These are phyloP conservation scores for Saururus chinensis DNA, from an alignment of 164 flowering plant genomes.

Conservation along the genomic window DNA sequence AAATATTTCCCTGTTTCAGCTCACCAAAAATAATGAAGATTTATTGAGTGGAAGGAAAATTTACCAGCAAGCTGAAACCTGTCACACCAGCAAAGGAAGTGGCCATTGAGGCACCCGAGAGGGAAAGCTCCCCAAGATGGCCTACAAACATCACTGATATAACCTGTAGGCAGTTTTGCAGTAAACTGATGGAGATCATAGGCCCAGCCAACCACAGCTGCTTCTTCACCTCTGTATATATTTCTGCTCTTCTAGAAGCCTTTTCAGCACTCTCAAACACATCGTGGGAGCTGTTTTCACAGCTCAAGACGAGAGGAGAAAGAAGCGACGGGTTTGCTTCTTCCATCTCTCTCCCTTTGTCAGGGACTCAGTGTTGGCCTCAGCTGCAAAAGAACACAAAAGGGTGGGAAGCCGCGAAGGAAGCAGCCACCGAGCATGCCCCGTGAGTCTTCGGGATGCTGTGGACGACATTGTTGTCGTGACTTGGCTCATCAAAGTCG, in stretches of 20 bases:
- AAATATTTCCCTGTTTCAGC: neutral
- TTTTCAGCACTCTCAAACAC: neutral
- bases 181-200: constrained; percentile 25
- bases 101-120: constrained; percentile 69
- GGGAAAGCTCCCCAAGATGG: constrained; percentile 59
- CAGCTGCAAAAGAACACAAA: too few relatives aligned
- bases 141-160: constrained; percentile 73
- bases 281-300: neutral
- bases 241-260: constrained; percentile 1
- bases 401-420: too few relatives aligned
- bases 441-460: too few relatives aligned
- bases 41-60: neutral
- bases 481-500: too few relatives aligned
- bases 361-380: too few relatives aligned
- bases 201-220: constrained; percentile 68
- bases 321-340: neutral
- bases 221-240: constrained; percentile 40
- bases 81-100: constrained; percentile 63
- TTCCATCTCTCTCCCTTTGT: constrained; percentile 2
- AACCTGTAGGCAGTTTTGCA: constrained; percentile 37
- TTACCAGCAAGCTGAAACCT: constrained; percentile 62
- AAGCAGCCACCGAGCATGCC: too few relatives aligned
- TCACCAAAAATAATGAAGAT: neutral
- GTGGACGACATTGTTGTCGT: too few relatives aligned
- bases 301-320: neutral